Percentiles rank a stretch among this genome's conserved stretches.
Conservation (phyloP, 169 alveolate species). For the Theileria annulata region DNA sequence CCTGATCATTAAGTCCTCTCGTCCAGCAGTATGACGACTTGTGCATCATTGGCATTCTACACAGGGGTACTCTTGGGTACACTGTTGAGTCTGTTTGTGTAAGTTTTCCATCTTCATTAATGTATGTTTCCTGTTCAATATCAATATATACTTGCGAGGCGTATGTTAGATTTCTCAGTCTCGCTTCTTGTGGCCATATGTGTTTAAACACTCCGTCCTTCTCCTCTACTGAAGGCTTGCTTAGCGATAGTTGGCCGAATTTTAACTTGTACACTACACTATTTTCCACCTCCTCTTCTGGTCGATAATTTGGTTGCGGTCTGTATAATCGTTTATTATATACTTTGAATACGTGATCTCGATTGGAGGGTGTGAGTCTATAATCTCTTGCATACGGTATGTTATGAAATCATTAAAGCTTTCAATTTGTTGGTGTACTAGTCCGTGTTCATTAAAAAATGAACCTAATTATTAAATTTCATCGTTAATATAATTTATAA, state of each 20-base stretch:
- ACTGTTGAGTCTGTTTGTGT: conserved; percentile 75
- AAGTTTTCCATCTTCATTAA: conserved; percentile 75
- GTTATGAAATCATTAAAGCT: conserved; percentile 94
- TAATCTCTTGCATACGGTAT: conserved; percentile 92
- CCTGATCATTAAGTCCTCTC: conserved; percentile 82
- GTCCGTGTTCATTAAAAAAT: conserved; percentile 86
- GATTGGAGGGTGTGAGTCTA: conserved; percentile 92
- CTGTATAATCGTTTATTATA: conserved; percentile 34
- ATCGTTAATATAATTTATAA: neutral
- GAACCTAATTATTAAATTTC: conserved; percentile 55
- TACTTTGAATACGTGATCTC: conserved; percentile 75
- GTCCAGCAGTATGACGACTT: conserved; percentile 94
- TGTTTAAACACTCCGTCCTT: conserved; percentile 87
- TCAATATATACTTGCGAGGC: conserved; percentile 81
- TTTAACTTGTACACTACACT: conserved; percentile 86
- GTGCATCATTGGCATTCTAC: conserved; percentile 96
- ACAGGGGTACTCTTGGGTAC: conserved; percentile 88
- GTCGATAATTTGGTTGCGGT: conserved; percentile 88
- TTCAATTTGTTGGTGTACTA: conserved; percentile 95
- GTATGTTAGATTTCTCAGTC: conserved; percentile 94
- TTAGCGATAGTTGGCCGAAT: conserved; percentile 91
- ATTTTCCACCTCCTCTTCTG: conserved; percentile 79
- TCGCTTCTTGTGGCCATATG: conserved; percentile 96
- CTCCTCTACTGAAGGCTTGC: conserved; percentile 90
- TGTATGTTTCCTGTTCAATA: conserved; percentile 82